Evolutionary conservation across 345 rosid genomes (phyloP).

Genomic region (Corchorus capsularis): DNA sequence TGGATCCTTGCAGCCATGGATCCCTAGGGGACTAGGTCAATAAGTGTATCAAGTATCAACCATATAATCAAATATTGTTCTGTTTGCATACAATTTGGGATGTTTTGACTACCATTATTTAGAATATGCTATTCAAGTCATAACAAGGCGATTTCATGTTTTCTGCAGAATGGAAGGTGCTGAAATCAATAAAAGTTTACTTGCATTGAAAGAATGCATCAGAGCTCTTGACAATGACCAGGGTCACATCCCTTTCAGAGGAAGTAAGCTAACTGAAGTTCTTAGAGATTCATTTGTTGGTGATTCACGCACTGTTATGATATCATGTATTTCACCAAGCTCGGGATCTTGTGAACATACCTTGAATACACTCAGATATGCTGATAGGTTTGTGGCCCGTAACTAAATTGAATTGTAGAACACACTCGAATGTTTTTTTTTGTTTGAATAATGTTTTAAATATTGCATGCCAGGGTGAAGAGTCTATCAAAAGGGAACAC

Average conservation of each 20-base stretch:
- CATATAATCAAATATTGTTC: neutral
- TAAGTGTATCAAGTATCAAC: neutral
- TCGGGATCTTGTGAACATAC: constrained; percentile 78
- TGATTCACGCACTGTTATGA: constrained; percentile 71
- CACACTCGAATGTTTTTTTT: neutral
- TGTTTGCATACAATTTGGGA: neutral
- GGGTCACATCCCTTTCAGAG: constrained; percentile 71
- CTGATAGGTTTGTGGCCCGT: constrained; percentile 52
- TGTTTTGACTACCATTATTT: neutral
- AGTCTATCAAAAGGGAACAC: constrained; percentile 58
- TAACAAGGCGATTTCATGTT: neutral
- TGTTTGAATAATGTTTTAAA: constrained; percentile 21
- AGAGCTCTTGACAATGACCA: constrained; percentile 73
- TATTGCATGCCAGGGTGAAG: constrained; percentile 53
- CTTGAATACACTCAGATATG: constrained; percentile 66
- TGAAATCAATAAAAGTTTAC: constrained; percentile 67
- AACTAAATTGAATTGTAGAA: neutral
- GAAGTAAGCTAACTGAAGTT: constrained; percentile 76
- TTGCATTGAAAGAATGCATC: constrained; percentile 68
- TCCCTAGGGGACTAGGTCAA: neutral
- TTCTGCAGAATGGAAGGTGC: constrained; percentile 65
- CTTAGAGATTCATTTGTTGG: constrained; percentile 75
- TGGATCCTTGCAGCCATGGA: neutral
- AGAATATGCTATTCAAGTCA: constrained; percentile 2
- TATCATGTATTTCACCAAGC: constrained; percentile 69